Conservation (phyloP, 2,329 filamentous ascomycete genomes). For the Fusarium sp. region DNA sequence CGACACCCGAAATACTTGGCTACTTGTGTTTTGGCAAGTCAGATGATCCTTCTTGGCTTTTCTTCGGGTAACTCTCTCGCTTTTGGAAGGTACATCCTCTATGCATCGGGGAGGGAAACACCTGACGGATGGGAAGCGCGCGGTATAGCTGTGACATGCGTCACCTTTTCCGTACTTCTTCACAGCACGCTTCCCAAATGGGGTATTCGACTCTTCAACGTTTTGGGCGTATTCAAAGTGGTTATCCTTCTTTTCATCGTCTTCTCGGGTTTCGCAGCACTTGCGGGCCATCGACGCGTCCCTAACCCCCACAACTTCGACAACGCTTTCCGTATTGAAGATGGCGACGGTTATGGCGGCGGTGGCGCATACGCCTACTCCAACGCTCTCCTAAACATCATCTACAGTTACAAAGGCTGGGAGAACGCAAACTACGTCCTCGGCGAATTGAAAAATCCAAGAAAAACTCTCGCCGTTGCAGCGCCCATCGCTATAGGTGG, state of each 20-base stretch:
- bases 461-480: constrained; percentile 64
- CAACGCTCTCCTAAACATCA: constrained; percentile 67
- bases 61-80: constrained; percentile 69
- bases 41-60: constrained; percentile 71
- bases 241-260: constrained; percentile 70
- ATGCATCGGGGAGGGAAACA: constrained; percentile 60
- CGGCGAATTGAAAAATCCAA: constrained; percentile 66
- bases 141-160: constrained; percentile 64
- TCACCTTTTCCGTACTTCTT: constrained; percentile 65
- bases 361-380: constrained; percentile 65
- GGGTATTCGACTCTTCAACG: constrained; percentile 69
- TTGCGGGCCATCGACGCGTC: constrained; percentile 61
- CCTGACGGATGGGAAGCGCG: constrained; percentile 67
- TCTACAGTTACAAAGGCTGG: constrained; percentile 73
- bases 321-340: constrained; percentile 61
- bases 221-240: constrained; percentile 70
- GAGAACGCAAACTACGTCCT: constrained; percentile 73
- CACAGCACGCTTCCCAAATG: constrained; percentile 66
- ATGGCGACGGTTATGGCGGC: constrained; percentile 57
- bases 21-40: constrained; percentile 68
- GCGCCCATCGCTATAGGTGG: constrained; percentile 68
- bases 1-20: constrained; percentile 67
- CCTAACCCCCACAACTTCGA: constrained; percentile 67
- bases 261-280: constrained; percentile 67
- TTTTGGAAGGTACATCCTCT: constrained; percentile 68